Evolutionary conservation across 2,329 filamentous ascomycete genomes (phyloP).

Genomic region (Emmonsiellopsis sp.): DNA sequence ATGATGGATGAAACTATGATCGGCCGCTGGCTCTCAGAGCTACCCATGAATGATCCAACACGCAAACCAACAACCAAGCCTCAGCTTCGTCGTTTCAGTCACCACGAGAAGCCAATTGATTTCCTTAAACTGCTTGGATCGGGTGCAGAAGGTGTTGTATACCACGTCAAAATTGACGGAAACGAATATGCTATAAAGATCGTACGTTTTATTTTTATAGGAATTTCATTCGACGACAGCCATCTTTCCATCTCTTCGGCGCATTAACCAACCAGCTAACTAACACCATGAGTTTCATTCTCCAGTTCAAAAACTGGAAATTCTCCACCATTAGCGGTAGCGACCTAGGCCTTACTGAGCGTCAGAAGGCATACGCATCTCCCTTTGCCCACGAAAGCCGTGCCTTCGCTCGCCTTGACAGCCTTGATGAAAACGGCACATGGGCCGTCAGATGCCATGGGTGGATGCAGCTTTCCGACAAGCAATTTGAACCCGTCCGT

Average conservation of each 20-base stretch:
- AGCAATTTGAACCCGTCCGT: not conserved
- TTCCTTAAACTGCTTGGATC: not conserved
- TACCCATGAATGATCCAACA: conserved; percentile 8
- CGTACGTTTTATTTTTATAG: not conserved
- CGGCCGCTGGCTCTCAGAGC: conserved; percentile 1
- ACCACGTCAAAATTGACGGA: conserved; percentile 1
- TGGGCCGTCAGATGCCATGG: not conserved
- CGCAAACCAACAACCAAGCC: conserved; percentile 4
- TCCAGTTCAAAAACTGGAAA: not conserved
- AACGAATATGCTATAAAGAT: conserved; percentile 7
- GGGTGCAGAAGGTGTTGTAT: conserved; percentile 6
- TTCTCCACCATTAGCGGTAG: not conserved
- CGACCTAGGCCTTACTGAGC: not conserved
- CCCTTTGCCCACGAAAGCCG: conserved; percentile 1
- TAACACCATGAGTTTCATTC: too few relatives aligned
- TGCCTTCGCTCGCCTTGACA: not conserved
- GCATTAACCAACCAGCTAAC: too few relatives aligned
- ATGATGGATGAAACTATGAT: conserved; percentile 2
- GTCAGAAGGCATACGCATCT: not conserved
- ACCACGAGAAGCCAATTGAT: conserved; percentile 6
- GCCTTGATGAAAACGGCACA: not conserved
- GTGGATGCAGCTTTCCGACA: not conserved
- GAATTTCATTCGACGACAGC: too few relatives aligned
- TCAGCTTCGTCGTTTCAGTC: conserved; percentile 7
- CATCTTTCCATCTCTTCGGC: too few relatives aligned